These are phyloP conservation scores for Lactuca sativa DNA, from an alignment of 129 eudicot genomes.

Conservation along the genomic window DNA sequence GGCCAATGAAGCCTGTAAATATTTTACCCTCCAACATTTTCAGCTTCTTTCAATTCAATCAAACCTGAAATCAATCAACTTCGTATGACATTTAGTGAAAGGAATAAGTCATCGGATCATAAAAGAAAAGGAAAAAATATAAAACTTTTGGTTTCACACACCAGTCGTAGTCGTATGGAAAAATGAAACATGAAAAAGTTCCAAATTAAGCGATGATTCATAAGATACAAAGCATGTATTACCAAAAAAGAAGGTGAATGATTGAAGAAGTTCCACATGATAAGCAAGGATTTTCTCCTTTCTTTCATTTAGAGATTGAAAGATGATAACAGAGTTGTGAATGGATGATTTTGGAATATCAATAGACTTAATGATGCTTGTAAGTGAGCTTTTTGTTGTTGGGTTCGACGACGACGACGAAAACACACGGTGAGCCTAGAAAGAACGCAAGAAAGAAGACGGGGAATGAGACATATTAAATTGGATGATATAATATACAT, in stretches of 20 bases:
- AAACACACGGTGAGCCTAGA: neutral
- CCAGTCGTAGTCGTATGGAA: neutral
- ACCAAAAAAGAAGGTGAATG: conserved; percentile 7
- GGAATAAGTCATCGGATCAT: neutral
- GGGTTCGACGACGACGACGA: conserved; percentile 10
- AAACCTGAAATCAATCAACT: neutral
- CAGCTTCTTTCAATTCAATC: neutral
- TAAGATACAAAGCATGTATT: neutral
- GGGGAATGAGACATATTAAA: neutral
- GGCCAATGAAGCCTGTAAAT: conserved; percentile 58
- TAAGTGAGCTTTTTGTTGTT: conserved; percentile 12
- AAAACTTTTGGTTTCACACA: neutral
- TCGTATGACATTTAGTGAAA: neutral
- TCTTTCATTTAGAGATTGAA: neutral
- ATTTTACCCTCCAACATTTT: conserved; percentile 74
- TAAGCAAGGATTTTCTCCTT: neutral
- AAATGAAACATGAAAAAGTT: neutral
- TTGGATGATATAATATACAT: too few species aligned
- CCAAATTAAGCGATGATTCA: neutral
- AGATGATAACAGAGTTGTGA: conserved; percentile 13
- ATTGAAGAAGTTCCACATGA: neutral
- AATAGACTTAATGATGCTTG: conserved; percentile 1
- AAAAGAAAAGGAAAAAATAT: neutral
- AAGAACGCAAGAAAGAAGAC: neutral
- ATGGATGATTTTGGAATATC: neutral